Percentiles rank a stretch among this genome's conserved stretches.
Conservation (phyloP, 306 rosid species). For the Cicer pinnatifidum region DNA sequence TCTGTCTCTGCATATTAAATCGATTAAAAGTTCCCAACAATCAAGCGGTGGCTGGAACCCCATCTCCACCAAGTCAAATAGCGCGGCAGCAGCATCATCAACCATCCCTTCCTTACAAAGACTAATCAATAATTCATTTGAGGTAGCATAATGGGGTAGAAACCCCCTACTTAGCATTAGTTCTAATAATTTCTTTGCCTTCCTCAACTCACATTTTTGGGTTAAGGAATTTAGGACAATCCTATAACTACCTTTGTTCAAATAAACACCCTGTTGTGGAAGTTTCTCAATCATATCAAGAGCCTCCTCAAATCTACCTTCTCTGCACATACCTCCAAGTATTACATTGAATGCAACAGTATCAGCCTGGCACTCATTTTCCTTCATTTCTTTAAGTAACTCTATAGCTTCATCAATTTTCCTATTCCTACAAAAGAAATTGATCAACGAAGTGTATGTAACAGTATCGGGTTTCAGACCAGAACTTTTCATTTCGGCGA, state of each 20-base stretch:
- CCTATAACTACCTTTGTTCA: constrained; percentile 80
- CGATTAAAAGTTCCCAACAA: constrained; percentile 72
- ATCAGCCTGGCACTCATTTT: constrained; percentile 61
- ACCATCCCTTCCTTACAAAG: constrained; percentile 74
- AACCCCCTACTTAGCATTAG: constrained; percentile 78
- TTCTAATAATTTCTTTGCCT: constrained; percentile 60
- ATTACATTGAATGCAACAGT: constrained; percentile 72
- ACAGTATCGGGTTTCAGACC: constrained; percentile 73
- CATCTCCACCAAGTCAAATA: constrained; percentile 65
- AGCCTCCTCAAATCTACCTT: constrained; percentile 69
- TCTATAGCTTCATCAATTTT: constrained; percentile 63
- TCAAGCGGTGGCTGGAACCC: constrained; percentile 74
- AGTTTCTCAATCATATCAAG: constrained; percentile 71
- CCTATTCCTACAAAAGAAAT: constrained; percentile 66
- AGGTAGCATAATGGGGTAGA: constrained; percentile 81
- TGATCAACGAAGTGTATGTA: constrained; percentile 70
- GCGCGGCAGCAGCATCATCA: constrained; percentile 62
- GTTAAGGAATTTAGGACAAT: constrained; percentile 73
- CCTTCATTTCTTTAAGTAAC: constrained; percentile 78
- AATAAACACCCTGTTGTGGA: constrained; percentile 77
- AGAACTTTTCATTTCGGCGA: constrained; percentile 61
- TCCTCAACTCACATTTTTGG: constrained; percentile 62
- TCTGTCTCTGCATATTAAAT: constrained; percentile 69
- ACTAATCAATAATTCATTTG: constrained; percentile 70
- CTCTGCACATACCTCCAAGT: constrained; percentile 79